A percentile compares a stretch with the other conserved stretches of the same genome.
Conservation (phyloP, 176 grass and related monocot genomes). For the Musa acuminata region DNA sequence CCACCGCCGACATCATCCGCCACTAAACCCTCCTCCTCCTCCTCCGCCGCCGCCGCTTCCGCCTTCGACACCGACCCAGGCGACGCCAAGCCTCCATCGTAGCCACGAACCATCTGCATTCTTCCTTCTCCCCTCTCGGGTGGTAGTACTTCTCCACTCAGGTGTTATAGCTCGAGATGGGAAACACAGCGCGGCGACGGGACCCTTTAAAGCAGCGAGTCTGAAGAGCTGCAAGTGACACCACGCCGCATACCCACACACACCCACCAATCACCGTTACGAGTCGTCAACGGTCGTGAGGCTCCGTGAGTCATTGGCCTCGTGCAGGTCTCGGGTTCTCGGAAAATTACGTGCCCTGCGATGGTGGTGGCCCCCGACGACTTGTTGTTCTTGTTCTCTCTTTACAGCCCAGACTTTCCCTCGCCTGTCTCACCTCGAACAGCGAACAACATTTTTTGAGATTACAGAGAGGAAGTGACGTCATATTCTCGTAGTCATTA, state of each 20-base stretch:
- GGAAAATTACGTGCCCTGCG: too few species aligned
- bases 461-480: neutral
- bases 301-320: too few species aligned
- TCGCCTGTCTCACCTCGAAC: neutral
- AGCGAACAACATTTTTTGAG: neutral
- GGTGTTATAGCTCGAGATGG: neutral
- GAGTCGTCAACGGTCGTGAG: too few species aligned
- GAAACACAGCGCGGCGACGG: neutral
- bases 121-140: neutral
- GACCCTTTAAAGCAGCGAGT: slow-evolving; percentile 4
- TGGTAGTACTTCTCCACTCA: neutral
- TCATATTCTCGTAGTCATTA: neutral
- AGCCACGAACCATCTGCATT: slow-evolving; percentile 8
- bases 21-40: neutral
- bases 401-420: neutral
- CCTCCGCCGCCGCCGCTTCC: neutral
- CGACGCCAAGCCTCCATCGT: slow-evolving; percentile 2
- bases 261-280: neutral
- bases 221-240: neutral
- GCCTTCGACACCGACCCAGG: slow-evolving; percentile 5
- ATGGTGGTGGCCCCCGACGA: neutral
- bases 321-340: too few species aligned
- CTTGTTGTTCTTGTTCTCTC: neutral
- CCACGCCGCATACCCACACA: neutral
- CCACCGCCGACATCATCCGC: neutral